Base-by-base conservation (phyloP, 768 basidiomycete species). In the Suillus decipiens region DNA sequence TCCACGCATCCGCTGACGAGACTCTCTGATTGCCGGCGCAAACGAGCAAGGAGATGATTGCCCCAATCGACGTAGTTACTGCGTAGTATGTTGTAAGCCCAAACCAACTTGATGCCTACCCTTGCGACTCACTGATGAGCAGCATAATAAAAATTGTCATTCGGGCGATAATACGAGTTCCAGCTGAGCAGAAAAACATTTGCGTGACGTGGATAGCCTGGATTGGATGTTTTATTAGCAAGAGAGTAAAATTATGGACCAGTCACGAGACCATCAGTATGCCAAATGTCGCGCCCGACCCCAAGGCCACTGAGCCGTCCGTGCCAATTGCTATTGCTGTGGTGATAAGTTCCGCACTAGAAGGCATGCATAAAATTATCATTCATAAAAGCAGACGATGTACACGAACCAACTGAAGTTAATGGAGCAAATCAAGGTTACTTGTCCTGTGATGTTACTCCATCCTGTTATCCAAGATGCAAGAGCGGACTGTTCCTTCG, bases 391-490 rank as follows among this genome's bases (percentile, higher is more conserved):
- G 7, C 6, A 1, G 39, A 14, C 12, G 36, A 7, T 11, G 14
- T 31, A 42, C 34, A 63, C 39, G 6, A 17, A 71, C 72, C 71
- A 73, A 11, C 64, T 47, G 61, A 61, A 70, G 12, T 69, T 60
- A 19, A 70, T 69, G 2, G 71, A 74, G 17, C 67, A 73, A 24
- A 72, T 67, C 24, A 72, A 57, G 37, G 72, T 66, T n/a, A 70
- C 64, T 50, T 73, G 70, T 12, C 72, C 66, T 1, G 69, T 69
- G 15, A 72, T 60, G 31, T 72, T 72, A n/a, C 70, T 70, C 72
- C 72, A 73, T 54, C 71, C 72, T 7, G 71, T 72, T 56, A 72
- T 67, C 68, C 71, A 72, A 39, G 68, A 71, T 36, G 68, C 66
- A 63, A 72, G 72, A 3, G 72, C 67, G 19, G 70, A 72, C 10